These are phyloP conservation scores for Albizia julibrissin DNA, from an alignment of 306 rosid species.

Conservation along the genomic window DNA sequence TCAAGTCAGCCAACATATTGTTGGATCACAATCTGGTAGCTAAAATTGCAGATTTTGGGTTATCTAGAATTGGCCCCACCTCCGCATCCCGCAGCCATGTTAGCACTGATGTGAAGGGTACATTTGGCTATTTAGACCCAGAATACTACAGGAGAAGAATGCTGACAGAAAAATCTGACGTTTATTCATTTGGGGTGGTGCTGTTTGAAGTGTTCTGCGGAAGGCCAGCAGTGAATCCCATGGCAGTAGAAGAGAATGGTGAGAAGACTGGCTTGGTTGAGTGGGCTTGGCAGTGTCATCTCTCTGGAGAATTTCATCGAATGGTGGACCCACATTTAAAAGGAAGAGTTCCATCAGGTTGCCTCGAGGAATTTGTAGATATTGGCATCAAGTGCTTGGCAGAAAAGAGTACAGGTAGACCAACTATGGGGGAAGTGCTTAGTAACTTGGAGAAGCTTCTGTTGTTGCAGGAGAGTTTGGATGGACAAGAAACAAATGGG, in stretches of 20 bases:
- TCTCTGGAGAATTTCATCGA: constrained; percentile 20
- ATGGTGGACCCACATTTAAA: constrained; percentile 45
- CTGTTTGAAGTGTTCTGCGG: constrained; percentile 55
- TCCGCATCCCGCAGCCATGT: constrained; percentile 37
- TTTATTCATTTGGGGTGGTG: constrained; percentile 67
- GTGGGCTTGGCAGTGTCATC: constrained; percentile 48
- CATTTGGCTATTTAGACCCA: constrained; percentile 48
- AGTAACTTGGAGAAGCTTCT: constrained; percentile 38
- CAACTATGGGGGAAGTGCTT: constrained; percentile 47
- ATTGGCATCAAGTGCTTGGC: constrained; percentile 38
- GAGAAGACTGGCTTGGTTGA: constrained; percentile 42
- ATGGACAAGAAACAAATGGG: constrained; percentile 20
- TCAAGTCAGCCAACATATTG: constrained; percentile 58
- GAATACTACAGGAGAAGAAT: constrained; percentile 43
- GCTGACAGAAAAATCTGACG: constrained; percentile 55
- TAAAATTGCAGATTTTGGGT: constrained; percentile 60
- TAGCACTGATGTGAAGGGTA: constrained; percentile 49
- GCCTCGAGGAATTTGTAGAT: constrained; percentile 41
- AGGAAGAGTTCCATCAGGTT: constrained; percentile 29
- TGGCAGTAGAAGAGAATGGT: constrained; percentile 32
- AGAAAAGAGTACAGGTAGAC: constrained; percentile 37
- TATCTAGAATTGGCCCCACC: constrained; percentile 41
- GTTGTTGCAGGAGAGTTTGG: constrained; percentile 22
- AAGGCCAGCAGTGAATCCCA: constrained; percentile 41
- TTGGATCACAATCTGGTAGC: constrained; percentile 48